These are phyloP conservation scores for Rhododendron mucronatum DNA, from an alignment of 148 eudicot species.

Conservation along the genomic window DNA sequence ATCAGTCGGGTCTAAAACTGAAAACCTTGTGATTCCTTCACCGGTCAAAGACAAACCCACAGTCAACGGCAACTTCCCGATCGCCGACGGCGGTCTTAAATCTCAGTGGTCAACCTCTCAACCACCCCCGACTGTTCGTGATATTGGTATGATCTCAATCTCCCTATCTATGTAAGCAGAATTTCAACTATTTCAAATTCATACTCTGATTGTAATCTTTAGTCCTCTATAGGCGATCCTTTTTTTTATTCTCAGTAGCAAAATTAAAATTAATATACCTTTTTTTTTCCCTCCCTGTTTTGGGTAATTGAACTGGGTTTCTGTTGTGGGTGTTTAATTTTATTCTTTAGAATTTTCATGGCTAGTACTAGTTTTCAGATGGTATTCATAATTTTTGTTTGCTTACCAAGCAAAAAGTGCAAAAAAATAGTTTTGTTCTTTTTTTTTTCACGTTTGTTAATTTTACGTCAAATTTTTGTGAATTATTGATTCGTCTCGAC, in stretches of 20 bases:
- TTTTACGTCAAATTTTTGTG: too few relatives aligned
- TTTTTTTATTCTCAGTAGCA: not conserved
- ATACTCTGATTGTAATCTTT: not conserved
- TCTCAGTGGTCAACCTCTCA: constrained; percentile 16
- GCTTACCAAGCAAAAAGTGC: too few relatives aligned
- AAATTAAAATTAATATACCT: not conserved
- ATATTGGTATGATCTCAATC: constrained; percentile 21
- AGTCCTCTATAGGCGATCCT: not conserved
- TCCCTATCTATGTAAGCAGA: not conserved
- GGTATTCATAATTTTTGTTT: not conserved
- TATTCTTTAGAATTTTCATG: not conserved
- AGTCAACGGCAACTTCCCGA: constrained; percentile 5
- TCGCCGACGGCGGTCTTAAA: constrained; percentile 6
- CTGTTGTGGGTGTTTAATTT: not conserved
- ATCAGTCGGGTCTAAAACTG: constrained; percentile 14
- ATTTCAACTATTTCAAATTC: not conserved
- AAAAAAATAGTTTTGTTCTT: too few relatives aligned
- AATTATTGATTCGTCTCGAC: too few relatives aligned
- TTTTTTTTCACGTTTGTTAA: too few relatives aligned
- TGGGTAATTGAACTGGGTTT: not conserved
- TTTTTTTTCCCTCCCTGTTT: not conserved
- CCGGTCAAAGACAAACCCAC: constrained; percentile 15
- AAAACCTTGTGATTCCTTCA: constrained; percentile 16
- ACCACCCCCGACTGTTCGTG: constrained; percentile 1
- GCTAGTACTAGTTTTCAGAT: not conserved